phyloP scores from a whole-genome alignment of 2,329 filamentous ascomycete genomes.

The Pestalotiopsis sp. region DNA sequence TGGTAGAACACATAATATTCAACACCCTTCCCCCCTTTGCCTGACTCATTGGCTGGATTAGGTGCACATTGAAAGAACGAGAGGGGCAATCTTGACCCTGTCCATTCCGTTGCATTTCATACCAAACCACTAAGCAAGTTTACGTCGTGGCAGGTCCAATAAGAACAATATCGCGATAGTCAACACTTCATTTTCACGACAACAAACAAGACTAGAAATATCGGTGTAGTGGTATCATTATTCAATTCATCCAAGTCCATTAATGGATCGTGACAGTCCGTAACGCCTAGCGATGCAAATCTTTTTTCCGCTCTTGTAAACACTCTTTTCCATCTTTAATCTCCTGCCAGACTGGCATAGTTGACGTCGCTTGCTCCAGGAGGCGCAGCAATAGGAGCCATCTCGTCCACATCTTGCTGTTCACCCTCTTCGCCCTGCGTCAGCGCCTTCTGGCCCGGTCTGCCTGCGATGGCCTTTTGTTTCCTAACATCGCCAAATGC shows the following conservation, averaged over 20 bases:
- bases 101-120: too few species aligned
- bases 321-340: slow-evolving; percentile 47
- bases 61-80: too few species aligned
- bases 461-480: slow-evolving; percentile 32
- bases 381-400: slow-evolving; percentile 66
- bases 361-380: slow-evolving; percentile 76
- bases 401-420: slow-evolving; percentile 33
- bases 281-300: slow-evolving; percentile 4
- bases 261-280: background rate
- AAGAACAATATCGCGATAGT: too few species aligned
- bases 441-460: slow-evolving; percentile 19
- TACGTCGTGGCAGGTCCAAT: too few species aligned
- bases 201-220: background rate
- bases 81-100: too few species aligned
- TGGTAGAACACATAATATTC: too few species aligned
- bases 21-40: too few species aligned
- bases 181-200: background rate
- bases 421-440: slow-evolving; percentile 23
- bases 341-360: slow-evolving; percentile 83
- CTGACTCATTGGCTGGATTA: too few species aligned
- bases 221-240: background rate
- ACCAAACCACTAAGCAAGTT: too few species aligned
- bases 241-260: background rate
- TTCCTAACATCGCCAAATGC: slow-evolving; percentile 46
- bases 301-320: background rate